These are phyloP conservation scores for Musa schizocarpa DNA, from an alignment of 176 grass and related monocot species.

Conservation along the genomic window DNA sequence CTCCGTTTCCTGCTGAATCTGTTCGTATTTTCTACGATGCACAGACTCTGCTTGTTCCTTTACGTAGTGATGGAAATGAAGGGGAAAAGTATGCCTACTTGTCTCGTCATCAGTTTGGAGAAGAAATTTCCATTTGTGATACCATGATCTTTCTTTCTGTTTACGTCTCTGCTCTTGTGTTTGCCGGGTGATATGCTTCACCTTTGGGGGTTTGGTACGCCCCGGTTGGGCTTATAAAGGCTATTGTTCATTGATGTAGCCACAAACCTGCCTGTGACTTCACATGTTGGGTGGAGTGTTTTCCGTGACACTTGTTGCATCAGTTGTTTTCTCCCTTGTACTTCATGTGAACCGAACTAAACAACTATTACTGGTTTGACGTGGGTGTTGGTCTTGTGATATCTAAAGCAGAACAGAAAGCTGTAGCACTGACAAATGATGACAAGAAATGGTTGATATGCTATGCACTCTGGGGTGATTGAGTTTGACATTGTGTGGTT, in stretches of 20 bases:
- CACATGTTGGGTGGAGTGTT: slow-evolving; percentile 26
- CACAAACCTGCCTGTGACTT: slow-evolving; percentile 42
- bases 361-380: slow-evolving; percentile 28
- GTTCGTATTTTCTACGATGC: background rate
- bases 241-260: slow-evolving; percentile 47
- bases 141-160: background rate
- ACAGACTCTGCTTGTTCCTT: background rate
- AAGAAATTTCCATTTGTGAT: background rate
- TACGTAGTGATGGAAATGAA: background rate
- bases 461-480: background rate
- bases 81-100: too few species aligned
- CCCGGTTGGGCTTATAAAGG: background rate
- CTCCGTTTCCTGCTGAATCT: too few species aligned
- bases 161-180: background rate
- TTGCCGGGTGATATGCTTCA: background rate
- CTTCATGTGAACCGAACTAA: slow-evolving; percentile 77
- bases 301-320: slow-evolving; percentile 49
- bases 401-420: background rate
- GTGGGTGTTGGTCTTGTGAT: background rate
- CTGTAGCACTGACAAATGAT: background rate
- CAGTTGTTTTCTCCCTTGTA: slow-evolving; percentile 36
- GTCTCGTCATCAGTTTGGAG: background rate
- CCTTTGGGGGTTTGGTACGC: background rate
- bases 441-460: background rate
- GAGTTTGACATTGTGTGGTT: background rate